These are phyloP conservation scores for Euryodendron excelsum DNA, from an alignment of 148 eudicot species.

Conservation along the genomic window DNA sequence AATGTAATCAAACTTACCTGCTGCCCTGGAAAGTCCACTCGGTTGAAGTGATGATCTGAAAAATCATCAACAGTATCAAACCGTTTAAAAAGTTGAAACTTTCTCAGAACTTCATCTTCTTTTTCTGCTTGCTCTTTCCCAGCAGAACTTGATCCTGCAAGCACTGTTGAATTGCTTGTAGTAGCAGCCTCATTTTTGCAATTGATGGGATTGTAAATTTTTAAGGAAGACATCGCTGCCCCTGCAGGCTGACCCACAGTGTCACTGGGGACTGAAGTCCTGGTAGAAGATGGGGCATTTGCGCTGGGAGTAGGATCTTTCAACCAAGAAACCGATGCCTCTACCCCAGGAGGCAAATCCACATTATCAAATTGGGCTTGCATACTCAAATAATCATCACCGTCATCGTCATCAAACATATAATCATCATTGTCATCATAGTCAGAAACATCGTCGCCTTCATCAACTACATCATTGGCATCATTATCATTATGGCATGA, in stretches of 20 bases:
- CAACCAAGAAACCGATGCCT: constrained; percentile 74
- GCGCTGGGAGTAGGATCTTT: constrained; percentile 35
- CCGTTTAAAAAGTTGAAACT: constrained; percentile 52
- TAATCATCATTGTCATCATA: constrained; percentile 34
- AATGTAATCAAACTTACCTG: constrained; percentile 38
- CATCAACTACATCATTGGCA: constrained; percentile 40
- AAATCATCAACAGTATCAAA: constrained; percentile 70
- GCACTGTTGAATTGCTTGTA: constrained; percentile 45
- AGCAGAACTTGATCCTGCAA: constrained; percentile 31
- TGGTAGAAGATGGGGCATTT: constrained; percentile 20
- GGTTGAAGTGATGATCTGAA: constrained; percentile 58
- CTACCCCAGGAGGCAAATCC: constrained; percentile 89
- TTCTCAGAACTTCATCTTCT: constrained; percentile 54
- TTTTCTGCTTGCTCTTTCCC: constrained; percentile 33
- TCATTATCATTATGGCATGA: constrained; percentile 44
- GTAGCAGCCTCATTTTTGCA: constrained; percentile 8
- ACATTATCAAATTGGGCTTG: constrained; percentile 82
- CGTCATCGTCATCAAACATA: constrained; percentile 34
- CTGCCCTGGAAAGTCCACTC: constrained; percentile 27
- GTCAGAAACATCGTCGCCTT: constrained; percentile 19
- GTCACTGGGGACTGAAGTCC: constrained; percentile 14
- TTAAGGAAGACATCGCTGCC: constrained; percentile 17
- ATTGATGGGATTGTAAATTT: not conserved
- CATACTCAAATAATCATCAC: constrained; percentile 52
- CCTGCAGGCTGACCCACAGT: constrained; percentile 9